phyloP scores from a whole-genome alignment of 768 basidiomycete species.

The Lepiota brunneoincarnata region DNA sequence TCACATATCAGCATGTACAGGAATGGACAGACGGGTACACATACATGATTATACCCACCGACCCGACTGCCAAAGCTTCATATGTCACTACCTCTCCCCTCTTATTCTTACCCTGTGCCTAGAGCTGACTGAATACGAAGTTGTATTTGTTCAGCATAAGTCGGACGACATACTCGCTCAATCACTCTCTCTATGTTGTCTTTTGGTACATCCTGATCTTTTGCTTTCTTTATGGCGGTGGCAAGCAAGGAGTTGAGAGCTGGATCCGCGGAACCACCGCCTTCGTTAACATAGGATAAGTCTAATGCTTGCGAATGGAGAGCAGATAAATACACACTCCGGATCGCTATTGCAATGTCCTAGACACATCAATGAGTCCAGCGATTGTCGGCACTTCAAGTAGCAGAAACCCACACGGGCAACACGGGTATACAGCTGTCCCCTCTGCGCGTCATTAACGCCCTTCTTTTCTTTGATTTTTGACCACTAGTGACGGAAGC shows the following conservation, averaged over 20 bases:
- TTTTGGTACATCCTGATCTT: constrained; percentile 59
- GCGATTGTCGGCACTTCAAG: background rate
- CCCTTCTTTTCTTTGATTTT: constrained; percentile 76
- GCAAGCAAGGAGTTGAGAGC: constrained; percentile 52
- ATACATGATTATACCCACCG: constrained; percentile 65
- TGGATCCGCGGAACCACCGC: constrained; percentile 55
- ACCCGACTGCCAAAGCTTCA: constrained; percentile 56
- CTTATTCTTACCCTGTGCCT: constrained; percentile 42
- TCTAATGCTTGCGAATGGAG: constrained; percentile 5
- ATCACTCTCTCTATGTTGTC: constrained; percentile 67
- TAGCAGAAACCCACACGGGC: constrained; percentile 41
- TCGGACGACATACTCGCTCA: constrained; percentile 38
- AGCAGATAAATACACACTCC: constrained; percentile 37
- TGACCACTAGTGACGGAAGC: constrained; percentile 51
- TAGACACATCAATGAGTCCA: constrained; percentile 20
- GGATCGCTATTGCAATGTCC: constrained; percentile 63
- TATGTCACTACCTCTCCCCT: constrained; percentile 52
- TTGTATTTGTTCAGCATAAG: background rate
- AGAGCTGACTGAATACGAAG: background rate
- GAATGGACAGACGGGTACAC: constrained; percentile 18
- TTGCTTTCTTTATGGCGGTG: constrained; percentile 51
- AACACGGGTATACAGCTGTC: constrained; percentile 53
- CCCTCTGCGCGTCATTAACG: constrained; percentile 57
- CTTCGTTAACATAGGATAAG: constrained; percentile 26
- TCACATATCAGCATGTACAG: background rate